A percentile compares a stretch with the other conserved stretches of the same genome.
Conservation (phyloP, 441 rosid genomes). For the Capsella rubella region DNA sequence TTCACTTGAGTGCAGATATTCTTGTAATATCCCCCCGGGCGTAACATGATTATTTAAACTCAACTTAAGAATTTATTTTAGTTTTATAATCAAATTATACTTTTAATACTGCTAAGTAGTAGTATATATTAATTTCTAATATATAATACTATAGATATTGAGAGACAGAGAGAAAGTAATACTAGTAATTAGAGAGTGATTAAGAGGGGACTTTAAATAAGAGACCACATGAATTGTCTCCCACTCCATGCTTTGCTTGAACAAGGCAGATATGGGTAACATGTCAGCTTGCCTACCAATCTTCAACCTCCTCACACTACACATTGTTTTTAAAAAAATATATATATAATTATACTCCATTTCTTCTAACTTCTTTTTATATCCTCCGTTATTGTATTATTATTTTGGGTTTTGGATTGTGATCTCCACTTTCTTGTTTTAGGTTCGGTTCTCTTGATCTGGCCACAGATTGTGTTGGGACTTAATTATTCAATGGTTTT, state of each 20-base stretch:
- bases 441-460: constrained; percentile 42
- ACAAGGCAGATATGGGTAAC: constrained; percentile 66
- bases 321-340: background rate
- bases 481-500: constrained; percentile 23
- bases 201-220: constrained; percentile 40
- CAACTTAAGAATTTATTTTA: background rate
- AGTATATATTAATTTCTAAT: background rate
- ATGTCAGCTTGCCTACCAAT: constrained; percentile 77
- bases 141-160: background rate
- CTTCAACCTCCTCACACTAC: constrained; percentile 41
- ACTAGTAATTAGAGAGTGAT: constrained; percentile 44
- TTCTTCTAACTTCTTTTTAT: constrained; percentile 10
- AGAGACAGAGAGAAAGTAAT: background rate
- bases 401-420: constrained; percentile 32
- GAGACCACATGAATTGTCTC: constrained; percentile 81
- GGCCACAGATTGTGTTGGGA: constrained; percentile 24
- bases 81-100: background rate
- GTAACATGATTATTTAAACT: background rate
- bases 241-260: constrained; percentile 75
- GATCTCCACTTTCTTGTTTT: constrained; percentile 44
- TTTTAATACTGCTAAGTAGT: background rate
- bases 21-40: constrained; percentile 27
- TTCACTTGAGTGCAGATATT: constrained; percentile 23
- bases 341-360: background rate
- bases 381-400: background rate